Evolutionary conservation across 1,284 basidiomycete genomes (phyloP), one percentile per base, ranked within the genome.

Genomic region (Cerrena zonata): DNA sequence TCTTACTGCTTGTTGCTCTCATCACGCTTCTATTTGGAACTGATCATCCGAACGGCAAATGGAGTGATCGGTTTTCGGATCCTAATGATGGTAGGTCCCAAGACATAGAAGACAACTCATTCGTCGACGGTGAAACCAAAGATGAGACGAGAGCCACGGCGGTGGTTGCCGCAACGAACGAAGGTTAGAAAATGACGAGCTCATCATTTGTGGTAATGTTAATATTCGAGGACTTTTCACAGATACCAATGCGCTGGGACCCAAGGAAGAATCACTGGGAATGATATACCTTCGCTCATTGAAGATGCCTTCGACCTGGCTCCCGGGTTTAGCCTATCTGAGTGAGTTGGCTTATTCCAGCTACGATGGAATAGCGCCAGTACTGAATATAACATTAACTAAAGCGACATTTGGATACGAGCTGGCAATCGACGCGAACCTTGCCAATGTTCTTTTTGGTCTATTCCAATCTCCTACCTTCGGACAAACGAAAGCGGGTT

Each of bases 41-140:
- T 48, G 82, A 85, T 57, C 80, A 82, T 45, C 82, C 82, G 0
- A 72, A 73, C 5, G 83, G 82, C 1, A 73, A 70, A 51, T 84
- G 82, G 83, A 64, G 68, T 10, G 66, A 78, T 25, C 69, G 82
- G 4, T 41, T 19, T 18, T 10, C 7, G 21, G 30, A 7, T 15
- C 15, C 30, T 34, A 15, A 34, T 34, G 7, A 34, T 15, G 15
- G 30, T 15, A 34, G 7, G 7, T 34, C 30, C 7, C 30, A 34
- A 7, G 30, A 34, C 30, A 15, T 34, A 15, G 30, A 34, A 34
- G 30, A 34, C 15, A 7, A 15, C n/a, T n/a, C n/a, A n/a, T n/a
- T n/a, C 15, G 30, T 15, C 30, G 30, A 34, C 15, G 30, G 30
- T 34, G 30, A 34, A 15, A 7, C 15, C 30, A 34, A 15, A 34